Percentiles rank a stretch among this genome's conserved stretches.
These are phyloP conservation scores for Epichloe glyceriae DNA, from an alignment of 2,329 filamentous ascomycete genomes.

Conservation along the genomic window DNA sequence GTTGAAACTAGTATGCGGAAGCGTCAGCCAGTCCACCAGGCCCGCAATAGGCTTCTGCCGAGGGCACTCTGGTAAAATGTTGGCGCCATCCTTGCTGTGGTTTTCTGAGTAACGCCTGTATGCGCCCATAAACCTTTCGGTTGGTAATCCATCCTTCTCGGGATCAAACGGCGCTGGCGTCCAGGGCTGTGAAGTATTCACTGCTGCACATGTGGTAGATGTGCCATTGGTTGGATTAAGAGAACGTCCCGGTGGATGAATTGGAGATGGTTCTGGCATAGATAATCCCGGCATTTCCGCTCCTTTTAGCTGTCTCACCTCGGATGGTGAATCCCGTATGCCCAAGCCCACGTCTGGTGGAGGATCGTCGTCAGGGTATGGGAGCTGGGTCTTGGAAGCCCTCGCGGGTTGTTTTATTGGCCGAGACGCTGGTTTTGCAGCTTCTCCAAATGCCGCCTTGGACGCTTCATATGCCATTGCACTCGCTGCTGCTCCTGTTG, in stretches of 20 bases:
- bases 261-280: constrained; percentile 12
- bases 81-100: constrained; percentile 9
- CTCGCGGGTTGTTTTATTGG: constrained; percentile 9
- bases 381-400: constrained; percentile 15
- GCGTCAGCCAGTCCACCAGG: constrained; percentile 67
- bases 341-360: constrained; percentile 11
- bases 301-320: constrained; percentile 1
- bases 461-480: background rate
- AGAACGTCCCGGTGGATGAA: background rate
- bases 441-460: background rate
- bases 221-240: background rate
- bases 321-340: constrained; percentile 7
- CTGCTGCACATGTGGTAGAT: constrained; percentile 2
- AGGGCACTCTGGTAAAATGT: constrained; percentile 53
- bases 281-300: constrained; percentile 7
- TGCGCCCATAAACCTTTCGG: constrained; percentile 29
- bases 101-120: constrained; percentile 42
- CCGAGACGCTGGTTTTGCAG: constrained; percentile 10
- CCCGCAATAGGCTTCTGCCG: constrained; percentile 48
- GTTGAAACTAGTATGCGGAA: constrained; percentile 59
- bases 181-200: constrained; percentile 24
- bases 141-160: constrained; percentile 17
- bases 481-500: constrained; percentile 8
- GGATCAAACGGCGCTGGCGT: constrained; percentile 34
- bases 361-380: constrained; percentile 27